Evolutionary conservation across 2,329 filamentous ascomycete species (phyloP).

Genomic region (Hymenoscyphus fraxineus): DNA sequence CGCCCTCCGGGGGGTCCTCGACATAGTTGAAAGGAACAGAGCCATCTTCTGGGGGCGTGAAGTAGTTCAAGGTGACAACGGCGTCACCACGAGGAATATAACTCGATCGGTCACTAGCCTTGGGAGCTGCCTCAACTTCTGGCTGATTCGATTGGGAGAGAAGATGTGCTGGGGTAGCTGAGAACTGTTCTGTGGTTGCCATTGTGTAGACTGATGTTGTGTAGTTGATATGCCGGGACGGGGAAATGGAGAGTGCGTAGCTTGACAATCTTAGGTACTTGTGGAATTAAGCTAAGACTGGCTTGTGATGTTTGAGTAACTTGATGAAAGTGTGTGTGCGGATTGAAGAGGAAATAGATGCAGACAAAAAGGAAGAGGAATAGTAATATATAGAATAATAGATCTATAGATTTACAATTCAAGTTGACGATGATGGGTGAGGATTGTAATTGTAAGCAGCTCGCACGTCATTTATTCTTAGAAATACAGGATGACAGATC

Average conservation of each 20-base stretch:
- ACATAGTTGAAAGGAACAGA: constrained; percentile 54
- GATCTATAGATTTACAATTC: background rate
- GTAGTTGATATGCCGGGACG: background rate
- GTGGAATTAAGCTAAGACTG: background rate
- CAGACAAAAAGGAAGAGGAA: background rate
- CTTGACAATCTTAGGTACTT: background rate
- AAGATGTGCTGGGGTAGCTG: constrained; percentile 41
- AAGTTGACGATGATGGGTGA: background rate
- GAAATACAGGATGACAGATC: constrained; percentile 2
- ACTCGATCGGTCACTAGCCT: constrained; percentile 12
- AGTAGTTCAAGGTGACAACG: constrained; percentile 50
- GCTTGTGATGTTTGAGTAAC: background rate
- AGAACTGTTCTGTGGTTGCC: constrained; percentile 38
- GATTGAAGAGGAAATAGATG: background rate
- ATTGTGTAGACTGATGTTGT: constrained; percentile 37
- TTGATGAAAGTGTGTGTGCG: background rate
- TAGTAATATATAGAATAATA: constrained; percentile 13
- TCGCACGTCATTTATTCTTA: constrained; percentile 10
- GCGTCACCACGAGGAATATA: constrained; percentile 49
- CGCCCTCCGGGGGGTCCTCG: constrained; percentile 34
- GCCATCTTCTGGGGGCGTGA: constrained; percentile 50
- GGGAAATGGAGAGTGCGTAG: background rate
- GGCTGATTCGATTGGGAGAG: constrained; percentile 30
- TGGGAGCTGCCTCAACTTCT: constrained; percentile 21
- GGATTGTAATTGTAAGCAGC: constrained; percentile 2